Base-by-base conservation (phyloP, 1,284 basidiomycete genomes). In the Trichosporon sp. region DNA sequence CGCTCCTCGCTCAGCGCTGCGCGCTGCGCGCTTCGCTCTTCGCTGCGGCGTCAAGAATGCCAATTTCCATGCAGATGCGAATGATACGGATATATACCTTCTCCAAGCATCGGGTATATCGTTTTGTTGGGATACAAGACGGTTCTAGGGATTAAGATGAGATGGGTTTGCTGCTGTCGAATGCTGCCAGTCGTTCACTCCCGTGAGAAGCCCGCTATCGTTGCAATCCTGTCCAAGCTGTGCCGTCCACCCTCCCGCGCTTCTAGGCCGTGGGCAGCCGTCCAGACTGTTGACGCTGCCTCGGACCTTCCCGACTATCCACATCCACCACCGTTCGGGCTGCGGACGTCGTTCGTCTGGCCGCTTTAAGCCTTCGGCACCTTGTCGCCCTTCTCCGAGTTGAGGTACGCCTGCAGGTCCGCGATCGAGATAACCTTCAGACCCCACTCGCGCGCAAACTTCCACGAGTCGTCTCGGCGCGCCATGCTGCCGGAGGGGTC, bases 391-490 rank as follows among this genome's bases (percentile, higher is more conserved):
- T 65, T 36, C 31, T 52, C 56, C 9, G 46, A 52, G 13, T 37
- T 37, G 27, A 78, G 69, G 69, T 81, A 85, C 64, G 78, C 74
- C 60, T 79, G 82, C 65, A 87, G 72, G 73, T 83, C 81, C 67
- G 95, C 93, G 21, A 99, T 90, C 67, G 90, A 95, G 71, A 97
- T 92, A 86, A 96, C 91, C 78, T 91, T 93, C 67, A 99, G 78
- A 5, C 91, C 89, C 89, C 91, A 95, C 37, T 85, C 82, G 77
- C 91, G 87, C n/a, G 96, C 95, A 75, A 99, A 99, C 60, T 85
- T 84, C 71, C 93, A 85, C 75, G 93, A 96, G 72, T 94, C 93
- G 75, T 98, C 94, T 33, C 94, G 83, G n/a, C 94, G 84, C 40
- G 95, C 93, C 92, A 99, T 99, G n/a, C 84, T 87, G 1, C 96